phyloP scores from a whole-genome alignment of 306 rosid species.

The Quercus agrifolia region DNA sequence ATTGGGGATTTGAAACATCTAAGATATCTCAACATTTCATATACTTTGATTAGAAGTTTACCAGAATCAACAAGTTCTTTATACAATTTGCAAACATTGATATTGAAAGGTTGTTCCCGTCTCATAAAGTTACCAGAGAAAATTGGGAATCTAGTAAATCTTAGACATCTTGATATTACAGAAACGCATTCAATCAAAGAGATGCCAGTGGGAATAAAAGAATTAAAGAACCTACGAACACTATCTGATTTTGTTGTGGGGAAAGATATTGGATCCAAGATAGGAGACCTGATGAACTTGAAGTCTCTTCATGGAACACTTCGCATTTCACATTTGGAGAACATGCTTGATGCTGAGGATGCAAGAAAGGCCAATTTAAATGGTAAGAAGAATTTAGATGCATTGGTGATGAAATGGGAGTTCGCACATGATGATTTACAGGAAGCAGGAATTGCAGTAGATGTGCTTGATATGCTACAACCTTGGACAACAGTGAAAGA shows the following conservation, averaged over 20 bases:
- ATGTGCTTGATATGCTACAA: neutral
- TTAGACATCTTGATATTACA: no score
- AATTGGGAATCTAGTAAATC: neutral
- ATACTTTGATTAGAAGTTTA: neutral
- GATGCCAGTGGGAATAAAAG: neutral
- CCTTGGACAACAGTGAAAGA: neutral
- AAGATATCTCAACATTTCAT: neutral
- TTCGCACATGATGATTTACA: no score
- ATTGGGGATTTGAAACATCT: constrained; percentile 1
- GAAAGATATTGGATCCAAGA: no score
- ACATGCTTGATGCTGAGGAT: neutral
- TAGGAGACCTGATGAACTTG: neutral
- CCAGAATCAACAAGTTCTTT: neutral
- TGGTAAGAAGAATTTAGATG: neutral
- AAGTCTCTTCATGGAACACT: neutral
- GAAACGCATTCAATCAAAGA: no score
- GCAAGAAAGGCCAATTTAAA: constrained; percentile 1
- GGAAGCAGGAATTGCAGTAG: neutral
- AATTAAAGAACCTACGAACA: neutral
- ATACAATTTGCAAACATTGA: constrained; percentile 3
- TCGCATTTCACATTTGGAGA: neutral
- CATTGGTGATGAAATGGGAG: neutral
- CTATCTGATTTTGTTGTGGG: no score
- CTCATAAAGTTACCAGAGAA: neutral
- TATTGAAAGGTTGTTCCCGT: neutral